Base-by-base conservation (phyloP, 2,329 filamentous ascomycete genomes). In the Magnaporthiopsis rhizophila region DNA sequence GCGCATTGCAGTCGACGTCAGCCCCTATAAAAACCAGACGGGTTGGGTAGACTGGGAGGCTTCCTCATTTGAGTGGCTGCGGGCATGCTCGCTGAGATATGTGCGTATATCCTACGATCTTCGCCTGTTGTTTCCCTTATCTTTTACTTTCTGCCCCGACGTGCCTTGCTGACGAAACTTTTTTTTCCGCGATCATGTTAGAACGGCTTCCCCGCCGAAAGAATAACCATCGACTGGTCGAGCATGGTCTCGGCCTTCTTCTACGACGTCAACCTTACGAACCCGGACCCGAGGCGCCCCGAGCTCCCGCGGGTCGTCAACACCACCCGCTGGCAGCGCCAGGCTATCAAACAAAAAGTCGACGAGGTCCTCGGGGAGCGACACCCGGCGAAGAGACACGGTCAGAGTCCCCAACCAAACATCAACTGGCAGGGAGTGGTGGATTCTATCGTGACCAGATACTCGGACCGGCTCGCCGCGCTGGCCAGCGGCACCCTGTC, bases 361-460 rank as follows among this genome's bases (percentile, higher is more conserved):
- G 64, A 61, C 12, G 67, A 70, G 11, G 70, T 72, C 1, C 66
- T 71, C 1, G 32, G 28, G 3, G 69, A 74, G 2, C 69, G 73
- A 0, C 65, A 67, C 0, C 26, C 26, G 72, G 73, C 18, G 70
- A 71, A 1, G 15, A 18, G 21, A 75, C 75, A 56, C 73, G 77
- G 24, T 71, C 72, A 59, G 70, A 67, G 69, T 24, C 5, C 38
- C 38, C 38, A 6, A 6, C 18, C 45, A 53, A 21, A n/a, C 2
- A 71, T 84, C 32, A 77, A 90, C 69, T 92, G 90, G 90, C 89
- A 92, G 71, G 80, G 76, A 0, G 77, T 89, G 1, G 80, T 82
- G 0, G 90, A 93, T 69, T 81, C 89, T 78, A 77, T 92, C 4
- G 78, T 90, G 4, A 72, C 78, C 5, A 81, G 89, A 1, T 91